These are phyloP conservation scores for Alternaria ventricosa DNA, from an alignment of 2,329 filamentous ascomycete genomes.

Conservation along the genomic window DNA sequence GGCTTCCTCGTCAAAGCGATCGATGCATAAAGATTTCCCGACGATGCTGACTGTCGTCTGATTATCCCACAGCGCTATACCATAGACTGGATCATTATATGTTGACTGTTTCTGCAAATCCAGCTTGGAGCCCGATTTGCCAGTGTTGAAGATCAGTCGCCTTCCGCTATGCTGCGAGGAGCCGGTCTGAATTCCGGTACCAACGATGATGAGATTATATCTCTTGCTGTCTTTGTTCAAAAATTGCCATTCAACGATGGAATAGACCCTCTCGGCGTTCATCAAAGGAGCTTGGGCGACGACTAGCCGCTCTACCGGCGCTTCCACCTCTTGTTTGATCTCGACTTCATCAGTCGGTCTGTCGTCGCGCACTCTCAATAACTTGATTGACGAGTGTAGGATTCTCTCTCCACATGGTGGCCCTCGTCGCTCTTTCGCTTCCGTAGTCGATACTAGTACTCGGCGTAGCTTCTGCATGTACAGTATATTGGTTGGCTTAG, in stretches of 20 bases:
- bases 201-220: slow-evolving; percentile 69
- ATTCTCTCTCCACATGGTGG: slow-evolving; percentile 43
- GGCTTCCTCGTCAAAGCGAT: slow-evolving; percentile 33
- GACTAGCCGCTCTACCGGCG: slow-evolving; percentile 47
- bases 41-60: slow-evolving; percentile 32
- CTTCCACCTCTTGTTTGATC: slow-evolving; percentile 31
- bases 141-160: slow-evolving; percentile 37
- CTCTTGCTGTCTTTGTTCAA: slow-evolving; percentile 60
- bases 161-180: slow-evolving; percentile 34
- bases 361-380: slow-evolving; percentile 34
- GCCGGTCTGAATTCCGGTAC: slow-evolving; percentile 49
- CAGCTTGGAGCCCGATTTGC: slow-evolving; percentile 56
- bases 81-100: slow-evolving; percentile 39
- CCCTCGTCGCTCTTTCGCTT: slow-evolving; percentile 41
- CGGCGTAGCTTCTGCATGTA: slow-evolving; percentile 55
- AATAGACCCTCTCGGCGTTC: slow-evolving; percentile 64
- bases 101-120: slow-evolving; percentile 53
- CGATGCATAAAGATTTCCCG: slow-evolving; percentile 36
- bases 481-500: slow-evolving; percentile 45
- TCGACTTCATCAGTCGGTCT: slow-evolving; percentile 20
- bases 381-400: slow-evolving; percentile 44
- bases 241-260: slow-evolving; percentile 70
- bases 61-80: slow-evolving; percentile 36
- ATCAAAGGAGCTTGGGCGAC: slow-evolving; percentile 64
- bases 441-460: slow-evolving; percentile 57